Base-by-base conservation (phyloP, 2,329 filamentous ascomycete genomes). In the Trichoderma sp. region DNA sequence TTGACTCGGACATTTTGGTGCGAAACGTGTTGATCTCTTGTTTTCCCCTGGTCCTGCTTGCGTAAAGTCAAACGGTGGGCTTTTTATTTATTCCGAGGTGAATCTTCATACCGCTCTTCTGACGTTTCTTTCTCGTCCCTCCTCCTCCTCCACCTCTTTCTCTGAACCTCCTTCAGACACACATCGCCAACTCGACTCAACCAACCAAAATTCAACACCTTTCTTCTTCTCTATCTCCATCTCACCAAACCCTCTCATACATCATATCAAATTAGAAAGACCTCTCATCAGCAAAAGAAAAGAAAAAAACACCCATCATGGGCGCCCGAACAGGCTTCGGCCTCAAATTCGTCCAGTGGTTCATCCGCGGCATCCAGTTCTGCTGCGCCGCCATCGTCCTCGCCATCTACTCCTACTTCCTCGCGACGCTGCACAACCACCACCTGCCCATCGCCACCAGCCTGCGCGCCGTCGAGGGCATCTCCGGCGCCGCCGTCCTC, bases 401-500 rank as follows among this genome's bases (percentile, higher is more conserved):
- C 67, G 90, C 85, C 70, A 85, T 95, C 72, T 93, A 90, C 82
- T 89, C 88, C 57, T 97, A 96, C 82, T 96, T 93, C 82, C 86
- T 97, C 57, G 87, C 90, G 9, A 84, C 90, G 9, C 85, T 93
- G 15, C 76, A 84, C 67, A 85, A 89, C 72, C 86, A 92, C 77
- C 72, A 87, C 70, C 76, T 88, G 15, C 65, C 73, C 65, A 93
- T 93, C 69, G 81, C 84, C 19, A 85, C 77, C 70, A 89, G 85
- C 79, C 79, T 89, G 66, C 88, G 88, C 64, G 91, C 91, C 30
- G 90, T 95, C 64, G 88, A 88, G 72, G 92, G 91, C 68, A 88
- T 97, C 66, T 84, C 91, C 0, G 93, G 93, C 58, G 83, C 84
- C 1, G 91, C 87, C 2, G 85, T 89, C 0, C 74, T 96, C 9